These are phyloP conservation scores for Ophiostoma sp. DNA, from an alignment of 2,329 filamentous ascomycete species.

Conservation along the genomic window DNA sequence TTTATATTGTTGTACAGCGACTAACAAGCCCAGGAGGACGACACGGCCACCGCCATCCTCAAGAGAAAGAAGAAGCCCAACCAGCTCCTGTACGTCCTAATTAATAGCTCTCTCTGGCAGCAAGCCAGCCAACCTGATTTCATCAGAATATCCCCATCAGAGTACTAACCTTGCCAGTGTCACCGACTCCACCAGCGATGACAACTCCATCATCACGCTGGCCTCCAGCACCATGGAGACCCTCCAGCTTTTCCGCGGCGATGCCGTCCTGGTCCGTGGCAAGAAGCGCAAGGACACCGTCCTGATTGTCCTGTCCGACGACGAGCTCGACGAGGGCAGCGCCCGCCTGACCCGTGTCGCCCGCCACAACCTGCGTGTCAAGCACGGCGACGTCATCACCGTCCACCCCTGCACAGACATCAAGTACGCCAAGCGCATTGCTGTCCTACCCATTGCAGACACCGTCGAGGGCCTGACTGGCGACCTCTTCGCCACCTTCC, in stretches of 20 bases:
- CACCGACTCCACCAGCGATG: conserved; percentile 97
- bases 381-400: conserved; percentile 96
- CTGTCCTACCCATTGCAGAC: conserved; percentile 95
- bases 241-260: conserved; percentile 95
- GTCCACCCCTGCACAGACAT: conserved; percentile 98
- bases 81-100: conserved; percentile 71
- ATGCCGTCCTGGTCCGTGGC: conserved; percentile 95
- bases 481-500: conserved; percentile 97
- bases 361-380: conserved; percentile 95
- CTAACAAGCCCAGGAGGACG: conserved; percentile 54
- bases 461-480: conserved; percentile 97
- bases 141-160: background rate
- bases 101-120: background rate
- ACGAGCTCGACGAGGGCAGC: conserved; percentile 95
- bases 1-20: background rate
- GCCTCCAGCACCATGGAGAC: conserved; percentile 99
- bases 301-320: conserved; percentile 92
- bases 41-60: conserved; percentile 90
- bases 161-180: conserved; percentile 55
- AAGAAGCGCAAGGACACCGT: conserved; percentile 99
- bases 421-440: conserved; percentile 99
- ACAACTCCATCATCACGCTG: conserved; percentile 98
- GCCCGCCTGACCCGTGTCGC: conserved; percentile 98
- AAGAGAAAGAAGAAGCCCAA: conserved; percentile 99
- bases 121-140: background rate